phyloP scores from a whole-genome alignment of 768 basidiomycete genomes.

The Leccinum variicolor region DNA sequence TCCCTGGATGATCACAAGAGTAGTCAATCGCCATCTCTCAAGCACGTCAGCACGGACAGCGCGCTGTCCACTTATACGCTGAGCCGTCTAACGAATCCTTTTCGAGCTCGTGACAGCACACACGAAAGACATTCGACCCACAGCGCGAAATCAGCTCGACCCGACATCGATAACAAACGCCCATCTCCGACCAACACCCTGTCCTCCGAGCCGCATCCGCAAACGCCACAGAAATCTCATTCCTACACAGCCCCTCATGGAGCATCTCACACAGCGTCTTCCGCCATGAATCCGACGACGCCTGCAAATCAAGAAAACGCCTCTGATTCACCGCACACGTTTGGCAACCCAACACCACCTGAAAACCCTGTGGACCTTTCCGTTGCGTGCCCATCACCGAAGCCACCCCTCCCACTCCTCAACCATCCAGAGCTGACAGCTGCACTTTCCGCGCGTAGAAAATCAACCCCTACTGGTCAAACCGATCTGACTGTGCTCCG shows the following conservation, averaged over 20 bases:
- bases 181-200: slow-evolving; percentile 31
- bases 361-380: slow-evolving; percentile 18
- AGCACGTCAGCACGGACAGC: slow-evolving; percentile 18
- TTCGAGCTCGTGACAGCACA: slow-evolving; percentile 9
- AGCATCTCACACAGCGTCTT: slow-evolving; percentile 10
- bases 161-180: slow-evolving; percentile 20
- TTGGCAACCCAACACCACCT: slow-evolving; percentile 37
- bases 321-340: slow-evolving; percentile 39
- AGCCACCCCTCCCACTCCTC: slow-evolving; percentile 55
- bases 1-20: slow-evolving; percentile 10
- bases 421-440: slow-evolving; percentile 36
- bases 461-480: slow-evolving; percentile 7
- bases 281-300: slow-evolving; percentile 23
- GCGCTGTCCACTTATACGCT: slow-evolving; percentile 16
- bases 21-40: slow-evolving; percentile 17
- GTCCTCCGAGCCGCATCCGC: slow-evolving; percentile 25
- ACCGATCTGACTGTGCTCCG: slow-evolving; percentile 8
- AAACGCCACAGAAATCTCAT: slow-evolving; percentile 24
- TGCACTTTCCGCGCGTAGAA: slow-evolving; percentile 19
- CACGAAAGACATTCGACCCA: slow-evolving; percentile 9
- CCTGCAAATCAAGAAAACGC: slow-evolving; percentile 21
- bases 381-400: slow-evolving; percentile 32
- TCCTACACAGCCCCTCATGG: slow-evolving; percentile 15
- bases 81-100: slow-evolving; percentile 17
- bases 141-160: slow-evolving; percentile 13